These are phyloP conservation scores for Aristolochia californica DNA, from an alignment of 164 flowering plant genomes.

Conservation along the genomic window DNA sequence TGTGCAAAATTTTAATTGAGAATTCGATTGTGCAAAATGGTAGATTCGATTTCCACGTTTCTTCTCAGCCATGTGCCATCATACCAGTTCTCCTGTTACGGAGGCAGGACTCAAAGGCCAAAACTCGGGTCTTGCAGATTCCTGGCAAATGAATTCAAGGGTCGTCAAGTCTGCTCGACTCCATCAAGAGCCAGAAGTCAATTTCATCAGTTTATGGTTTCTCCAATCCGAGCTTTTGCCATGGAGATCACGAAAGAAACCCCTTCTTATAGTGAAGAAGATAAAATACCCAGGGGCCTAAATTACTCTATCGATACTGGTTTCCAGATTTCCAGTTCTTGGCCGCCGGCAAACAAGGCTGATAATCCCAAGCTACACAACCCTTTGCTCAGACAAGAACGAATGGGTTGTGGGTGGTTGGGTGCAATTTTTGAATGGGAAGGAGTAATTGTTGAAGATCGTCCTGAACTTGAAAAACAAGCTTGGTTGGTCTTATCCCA, in stretches of 20 bases:
- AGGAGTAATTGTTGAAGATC: slow-evolving; percentile 78
- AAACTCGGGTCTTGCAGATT: slow-evolving; percentile 15
- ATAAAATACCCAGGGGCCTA: slow-evolving; percentile 28
- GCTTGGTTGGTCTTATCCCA: slow-evolving; percentile 74
- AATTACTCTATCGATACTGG: slow-evolving; percentile 27
- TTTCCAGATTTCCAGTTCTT: slow-evolving; percentile 29
- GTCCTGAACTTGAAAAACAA: slow-evolving; percentile 76
- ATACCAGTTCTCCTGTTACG: slow-evolving; percentile 16
- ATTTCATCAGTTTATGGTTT: slow-evolving; percentile 2
- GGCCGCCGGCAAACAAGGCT: slow-evolving; percentile 80
- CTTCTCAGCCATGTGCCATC: slow-evolving; percentile 45
- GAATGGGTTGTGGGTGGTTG: slow-evolving; percentile 98
- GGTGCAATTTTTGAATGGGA: slow-evolving; percentile 98
- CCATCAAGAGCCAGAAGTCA: slow-evolving; percentile 10
- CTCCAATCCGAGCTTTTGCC: slow-evolving; percentile 45
- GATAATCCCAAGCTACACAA: slow-evolving; percentile 77
- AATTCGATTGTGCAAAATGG: slow-evolving; percentile 26
- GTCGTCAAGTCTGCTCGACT: slow-evolving; percentile 17
- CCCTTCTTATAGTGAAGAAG: slow-evolving; percentile 39
- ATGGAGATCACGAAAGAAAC: slow-evolving; percentile 70
- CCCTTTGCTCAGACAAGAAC: slow-evolving; percentile 81
- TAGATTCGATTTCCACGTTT: slow-evolving; percentile 61
- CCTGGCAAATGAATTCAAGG: slow-evolving; percentile 19
- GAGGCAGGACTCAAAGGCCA: slow-evolving; percentile 19
- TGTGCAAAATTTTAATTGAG: background rate